Evolutionary conservation across 1,139 yeast genomes (phyloP), one percentile per base, ranked within the genome.

Genomic region (Debaryomyces subglobosus): DNA sequence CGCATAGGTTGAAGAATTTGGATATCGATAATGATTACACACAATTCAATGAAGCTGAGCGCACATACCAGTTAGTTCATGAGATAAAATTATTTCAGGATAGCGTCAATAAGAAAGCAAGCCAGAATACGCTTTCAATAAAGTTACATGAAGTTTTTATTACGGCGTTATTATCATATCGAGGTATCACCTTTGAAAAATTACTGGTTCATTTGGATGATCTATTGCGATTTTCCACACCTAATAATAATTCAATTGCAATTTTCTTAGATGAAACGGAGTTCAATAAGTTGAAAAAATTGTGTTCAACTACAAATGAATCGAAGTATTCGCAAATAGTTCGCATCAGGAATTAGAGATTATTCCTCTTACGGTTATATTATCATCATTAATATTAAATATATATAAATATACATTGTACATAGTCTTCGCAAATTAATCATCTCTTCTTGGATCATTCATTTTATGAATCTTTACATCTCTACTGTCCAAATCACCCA

Each of bases 381-480:
- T 16, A 40, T 34, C 27, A 35, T 20, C 8, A 15, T 21, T 30
- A 40, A 30, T 30, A 32, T 40, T 29, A n/a, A n/a, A 40, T 21
- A 25, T 9, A 16, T 40, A 34, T 41, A 40, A 45, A 40, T 44
- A 41, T 16, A 27, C 29, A 23, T 16, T 15, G 38, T 44, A 40
- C 34, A 44, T 40, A 30, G 20, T 8, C n/a, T 20, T 27, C n/a
- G 38, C 24, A 13, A 23, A 13, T 41, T 42, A 46, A 33, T 39
- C 39, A 44, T 64, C 64, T 39, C 53, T 60, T 54, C 80, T 64
- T 5, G 87, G 86, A 53, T 81, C 84, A 47, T 77, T 71, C 74
- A 91, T 85, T 58, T 82, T 82, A 56, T 87, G 94, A 35, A 92
- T 88, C 54, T 72, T 78, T 7, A 91, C 90, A 54, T 84, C 84